These are phyloP conservation scores for Curvularia lunata DNA, from an alignment of 2,329 filamentous ascomycete genomes.

Conservation along the genomic window DNA sequence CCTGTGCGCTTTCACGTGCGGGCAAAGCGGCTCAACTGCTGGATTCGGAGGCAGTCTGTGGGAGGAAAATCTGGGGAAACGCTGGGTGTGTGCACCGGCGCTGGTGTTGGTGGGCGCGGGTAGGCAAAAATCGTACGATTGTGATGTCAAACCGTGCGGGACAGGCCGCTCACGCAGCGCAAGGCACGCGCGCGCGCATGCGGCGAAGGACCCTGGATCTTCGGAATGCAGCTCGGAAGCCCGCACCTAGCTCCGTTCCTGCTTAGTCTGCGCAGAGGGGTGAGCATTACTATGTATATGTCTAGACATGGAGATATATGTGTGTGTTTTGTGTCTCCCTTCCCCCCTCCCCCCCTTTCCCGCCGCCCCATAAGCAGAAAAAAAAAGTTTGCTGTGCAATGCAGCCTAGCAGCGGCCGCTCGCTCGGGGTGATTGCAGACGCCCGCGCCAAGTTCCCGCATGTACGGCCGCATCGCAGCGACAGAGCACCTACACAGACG, in stretches of 20 bases:
- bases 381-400: too few species aligned
- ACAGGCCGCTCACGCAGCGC: constrained; percentile 12
- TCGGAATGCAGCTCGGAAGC: constrained; percentile 24
- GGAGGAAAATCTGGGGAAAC: constrained; percentile 23
- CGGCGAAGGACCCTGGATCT: constrained; percentile 12
- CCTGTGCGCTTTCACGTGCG: not conserved
- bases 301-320: too few species aligned
- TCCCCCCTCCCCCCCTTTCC: not conserved
- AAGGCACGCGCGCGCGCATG: not conserved
- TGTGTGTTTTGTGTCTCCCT: too few species aligned
- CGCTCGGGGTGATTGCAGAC: not conserved
- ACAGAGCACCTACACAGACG: not conserved
- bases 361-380: not conserved
- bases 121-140: constrained; percentile 40
- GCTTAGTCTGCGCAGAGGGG: not conserved
- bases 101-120: constrained; percentile 8
- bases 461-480: not conserved
- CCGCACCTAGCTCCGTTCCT: constrained; percentile 5
- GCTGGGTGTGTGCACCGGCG: constrained; percentile 1
- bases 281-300: not conserved
- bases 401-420: not conserved
- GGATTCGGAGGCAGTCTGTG: not conserved
- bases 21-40: constrained; percentile 2
- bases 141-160: constrained; percentile 30
- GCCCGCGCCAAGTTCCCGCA: not conserved